A percentile compares a stretch with the other conserved stretches of the same genome.
Conservation (phyloP, 2,329 filamentous ascomycete species). For the Pseudogymnoascus sp. region DNA sequence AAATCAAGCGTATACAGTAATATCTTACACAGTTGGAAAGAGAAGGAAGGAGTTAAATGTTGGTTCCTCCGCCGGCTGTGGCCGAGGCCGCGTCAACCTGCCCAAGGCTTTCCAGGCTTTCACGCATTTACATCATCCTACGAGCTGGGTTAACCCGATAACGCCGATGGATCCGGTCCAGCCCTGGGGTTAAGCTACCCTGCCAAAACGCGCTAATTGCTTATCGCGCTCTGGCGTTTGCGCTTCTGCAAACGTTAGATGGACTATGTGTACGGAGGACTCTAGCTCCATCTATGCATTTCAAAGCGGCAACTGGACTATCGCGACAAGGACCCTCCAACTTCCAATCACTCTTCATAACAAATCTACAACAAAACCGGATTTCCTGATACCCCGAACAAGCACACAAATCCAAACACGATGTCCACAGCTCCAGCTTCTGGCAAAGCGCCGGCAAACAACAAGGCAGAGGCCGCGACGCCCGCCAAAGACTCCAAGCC, state of each 20-base stretch:
- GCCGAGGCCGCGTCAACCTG: constrained; percentile 1
- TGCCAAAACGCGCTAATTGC: neutral
- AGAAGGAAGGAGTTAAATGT: neutral
- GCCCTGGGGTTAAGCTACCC: neutral
- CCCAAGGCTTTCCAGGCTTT: neutral
- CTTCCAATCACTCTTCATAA: neutral
- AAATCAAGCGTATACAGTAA: neutral
- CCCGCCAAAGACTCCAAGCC: constrained; percentile 33
- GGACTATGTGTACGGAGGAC: neutral
- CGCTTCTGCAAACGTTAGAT: constrained; percentile 2
- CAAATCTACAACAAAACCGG: neutral
- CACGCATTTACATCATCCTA: constrained; percentile 1
- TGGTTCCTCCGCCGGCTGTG: neutral
- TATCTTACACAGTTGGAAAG: neutral
- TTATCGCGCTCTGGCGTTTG: constrained; percentile 7
- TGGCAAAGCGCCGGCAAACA: neutral
- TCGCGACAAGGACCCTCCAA: neutral
- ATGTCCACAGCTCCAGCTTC: constrained; percentile 8
- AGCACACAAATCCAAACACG: neutral
- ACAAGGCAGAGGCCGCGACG: constrained; percentile 22
- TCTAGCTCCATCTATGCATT: constrained; percentile 8
- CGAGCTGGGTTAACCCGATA: neutral
- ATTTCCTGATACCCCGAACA: neutral
- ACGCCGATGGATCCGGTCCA: constrained; percentile 8
- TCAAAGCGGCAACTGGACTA: constrained; percentile 4